These are phyloP conservation scores for Jatropha curcas DNA, from an alignment of 345 rosid species.

Conservation along the genomic window DNA sequence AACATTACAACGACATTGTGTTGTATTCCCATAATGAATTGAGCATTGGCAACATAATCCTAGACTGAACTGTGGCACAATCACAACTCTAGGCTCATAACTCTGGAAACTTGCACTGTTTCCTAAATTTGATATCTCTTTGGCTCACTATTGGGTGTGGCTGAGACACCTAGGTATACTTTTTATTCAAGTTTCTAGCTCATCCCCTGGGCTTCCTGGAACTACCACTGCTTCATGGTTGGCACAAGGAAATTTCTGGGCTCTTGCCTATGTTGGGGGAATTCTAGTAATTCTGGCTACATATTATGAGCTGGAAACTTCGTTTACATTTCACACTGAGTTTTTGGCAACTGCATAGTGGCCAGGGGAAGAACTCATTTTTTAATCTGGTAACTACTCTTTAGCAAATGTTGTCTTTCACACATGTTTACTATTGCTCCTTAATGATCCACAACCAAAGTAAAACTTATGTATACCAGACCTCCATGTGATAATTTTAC, in stretches of 20 bases:
- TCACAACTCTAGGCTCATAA: too few relatives aligned
- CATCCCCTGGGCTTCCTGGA: not conserved
- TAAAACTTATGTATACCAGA: too few relatives aligned
- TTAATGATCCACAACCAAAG: too few relatives aligned
- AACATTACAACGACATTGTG: not conserved
- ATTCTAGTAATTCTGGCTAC: not conserved
- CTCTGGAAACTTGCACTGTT: too few relatives aligned
- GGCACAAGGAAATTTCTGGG: not conserved
- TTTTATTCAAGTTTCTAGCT: conserved; percentile 5
- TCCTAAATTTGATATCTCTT: too few relatives aligned
- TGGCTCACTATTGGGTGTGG: too few relatives aligned
- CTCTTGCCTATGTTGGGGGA: not conserved
- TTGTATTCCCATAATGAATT: not conserved
- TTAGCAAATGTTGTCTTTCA: too few relatives aligned
- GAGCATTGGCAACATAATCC: not conserved
- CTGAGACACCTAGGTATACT: not conserved
- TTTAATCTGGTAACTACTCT: too few relatives aligned
- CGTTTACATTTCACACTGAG: not conserved
- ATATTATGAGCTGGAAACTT: not conserved
- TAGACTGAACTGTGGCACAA: not conserved
- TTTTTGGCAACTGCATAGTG: not conserved
- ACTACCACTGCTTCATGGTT: not conserved
- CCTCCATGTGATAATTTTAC: too few relatives aligned
- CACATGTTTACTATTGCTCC: too few relatives aligned
- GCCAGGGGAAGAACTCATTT: not conserved